phyloP scores from a whole-genome alignment of 306 rosid species.

The Medicago truncatula region DNA sequence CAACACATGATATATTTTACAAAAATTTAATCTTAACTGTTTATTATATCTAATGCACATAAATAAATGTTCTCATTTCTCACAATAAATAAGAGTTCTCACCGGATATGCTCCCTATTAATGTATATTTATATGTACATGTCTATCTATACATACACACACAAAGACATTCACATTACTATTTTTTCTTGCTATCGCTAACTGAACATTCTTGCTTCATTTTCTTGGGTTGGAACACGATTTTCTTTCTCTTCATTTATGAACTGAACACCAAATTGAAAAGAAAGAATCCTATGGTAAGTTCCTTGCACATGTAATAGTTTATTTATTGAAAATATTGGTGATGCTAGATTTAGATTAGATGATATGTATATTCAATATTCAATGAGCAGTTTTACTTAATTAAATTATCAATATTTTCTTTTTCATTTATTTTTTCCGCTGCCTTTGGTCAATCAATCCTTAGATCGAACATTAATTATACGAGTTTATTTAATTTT shows the following conservation, averaged over 20 bases:
- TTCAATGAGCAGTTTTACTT: background rate
- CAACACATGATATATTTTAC: background rate
- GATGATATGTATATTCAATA: background rate
- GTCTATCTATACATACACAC: background rate
- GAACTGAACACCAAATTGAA: conserved; percentile 52
- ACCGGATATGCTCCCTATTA: background rate
- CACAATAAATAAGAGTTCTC: too few species aligned
- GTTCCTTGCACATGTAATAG: conserved; percentile 39
- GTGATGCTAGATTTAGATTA: background rate
- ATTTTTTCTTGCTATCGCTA: conserved; percentile 19
- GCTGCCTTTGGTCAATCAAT: conserved; percentile 18
- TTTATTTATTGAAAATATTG: background rate
- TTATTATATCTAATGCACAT: too few species aligned
- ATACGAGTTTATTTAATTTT: conserved; percentile 7
- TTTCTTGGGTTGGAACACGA: conserved; percentile 56
- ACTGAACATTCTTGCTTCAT: conserved; percentile 40
- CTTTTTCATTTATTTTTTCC: background rate
- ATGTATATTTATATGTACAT: conserved; percentile 14
- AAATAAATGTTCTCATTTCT: too few species aligned
- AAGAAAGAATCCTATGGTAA: conserved; percentile 94
- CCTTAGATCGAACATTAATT: conserved; percentile 13
- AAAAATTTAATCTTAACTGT: background rate
- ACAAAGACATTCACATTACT: background rate
- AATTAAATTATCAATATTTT: background rate
- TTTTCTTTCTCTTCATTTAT: conserved; percentile 44